Evolutionary conservation across 352 stramenopile species (phyloP).

Genomic region (Hyaloperonospora arabidopsidis): DNA sequence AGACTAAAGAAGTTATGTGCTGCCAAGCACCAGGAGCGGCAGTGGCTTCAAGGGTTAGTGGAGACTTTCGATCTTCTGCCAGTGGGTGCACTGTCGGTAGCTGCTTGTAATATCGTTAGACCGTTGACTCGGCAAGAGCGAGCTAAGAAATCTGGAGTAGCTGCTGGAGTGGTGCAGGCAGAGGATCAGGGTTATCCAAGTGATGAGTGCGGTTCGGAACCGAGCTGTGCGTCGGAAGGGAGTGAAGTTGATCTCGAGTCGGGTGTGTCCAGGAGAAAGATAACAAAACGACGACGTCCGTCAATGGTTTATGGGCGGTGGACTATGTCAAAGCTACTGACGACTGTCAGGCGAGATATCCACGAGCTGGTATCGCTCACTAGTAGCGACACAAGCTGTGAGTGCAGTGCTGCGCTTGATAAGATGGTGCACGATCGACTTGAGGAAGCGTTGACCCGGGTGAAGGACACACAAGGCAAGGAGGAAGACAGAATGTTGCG

Average conservation of each 20-base stretch:
- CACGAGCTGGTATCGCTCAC: conserved; percentile 16
- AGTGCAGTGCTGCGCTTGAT: conserved; percentile 22
- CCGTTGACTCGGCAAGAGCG: conserved; percentile 17
- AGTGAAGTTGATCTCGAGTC: conserved; percentile 8
- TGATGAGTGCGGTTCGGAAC: conserved; percentile 10
- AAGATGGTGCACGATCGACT: conserved; percentile 28
- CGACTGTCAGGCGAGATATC: conserved; percentile 27
- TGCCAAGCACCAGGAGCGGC: conserved; percentile 34
- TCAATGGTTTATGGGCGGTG: conserved; percentile 32
- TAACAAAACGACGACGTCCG: conserved; percentile 10
- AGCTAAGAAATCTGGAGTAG: conserved; percentile 1
- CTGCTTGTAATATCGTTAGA: conserved; percentile 3
- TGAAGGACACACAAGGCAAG: conserved; percentile 12
- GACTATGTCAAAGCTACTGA: conserved; percentile 42
- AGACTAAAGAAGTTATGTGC: conserved; percentile 37
- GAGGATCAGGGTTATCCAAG: conserved; percentile 1
- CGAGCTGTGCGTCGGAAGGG: conserved; percentile 10
- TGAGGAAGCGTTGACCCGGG: conserved; percentile 13
- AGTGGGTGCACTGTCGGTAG: conserved; percentile 17
- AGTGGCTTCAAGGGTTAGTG: conserved; percentile 50
- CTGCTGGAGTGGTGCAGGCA: neutral
- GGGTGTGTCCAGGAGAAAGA: neutral
- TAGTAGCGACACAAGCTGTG: conserved; percentile 17
- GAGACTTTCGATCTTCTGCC: conserved; percentile 37
- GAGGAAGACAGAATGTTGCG: conserved; percentile 19